These are phyloP conservation scores for Gigaspora rosea DNA, from an alignment of 192 early-diverging fungal species.

Conservation along the genomic window DNA sequence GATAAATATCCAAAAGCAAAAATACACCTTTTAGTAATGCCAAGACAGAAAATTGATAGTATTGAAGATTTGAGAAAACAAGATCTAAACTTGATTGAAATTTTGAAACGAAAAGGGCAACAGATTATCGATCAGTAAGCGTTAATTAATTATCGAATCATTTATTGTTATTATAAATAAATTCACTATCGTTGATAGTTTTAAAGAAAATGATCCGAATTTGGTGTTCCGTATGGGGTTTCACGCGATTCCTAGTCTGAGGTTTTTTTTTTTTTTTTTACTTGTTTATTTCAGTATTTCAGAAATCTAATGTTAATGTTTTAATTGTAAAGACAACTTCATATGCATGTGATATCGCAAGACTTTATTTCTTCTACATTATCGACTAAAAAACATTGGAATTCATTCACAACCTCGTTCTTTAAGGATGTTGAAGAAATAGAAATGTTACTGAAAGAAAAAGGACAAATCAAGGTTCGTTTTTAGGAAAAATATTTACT, in stretches of 20 bases:
- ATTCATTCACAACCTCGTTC: conserved; percentile 63
- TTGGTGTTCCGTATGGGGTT: conserved; percentile 58
- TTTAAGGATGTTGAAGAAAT: conserved; percentile 51
- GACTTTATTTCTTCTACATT: conserved; percentile 55
- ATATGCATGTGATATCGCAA: conserved; percentile 65
- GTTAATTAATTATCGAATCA: not conserved
- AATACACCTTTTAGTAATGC: conserved; percentile 49
- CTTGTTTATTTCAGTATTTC: too few species aligned
- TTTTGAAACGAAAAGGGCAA: conserved; percentile 36
- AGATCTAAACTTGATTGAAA: conserved; percentile 40
- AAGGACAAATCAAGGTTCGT: conserved; percentile 43
- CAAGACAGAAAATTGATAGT: conserved; percentile 45
- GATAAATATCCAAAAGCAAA: conserved; percentile 60
- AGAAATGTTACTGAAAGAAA: conserved; percentile 36
- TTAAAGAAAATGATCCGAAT: conserved; percentile 33
- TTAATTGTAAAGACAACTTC: conserved; percentile 48
- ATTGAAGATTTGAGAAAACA: conserved; percentile 36
- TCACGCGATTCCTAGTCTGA: conserved; percentile 61
- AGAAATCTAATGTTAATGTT: too few species aligned
- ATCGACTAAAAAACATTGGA: conserved; percentile 65
- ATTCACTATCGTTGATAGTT: not conserved
- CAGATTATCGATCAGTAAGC: conserved; percentile 37
- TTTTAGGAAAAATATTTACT: not conserved
- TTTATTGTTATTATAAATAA: not conserved
- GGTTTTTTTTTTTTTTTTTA: conserved; percentile 31